These are phyloP conservation scores for Cercis canadensis DNA, from an alignment of 306 rosid genomes.

Conservation along the genomic window DNA sequence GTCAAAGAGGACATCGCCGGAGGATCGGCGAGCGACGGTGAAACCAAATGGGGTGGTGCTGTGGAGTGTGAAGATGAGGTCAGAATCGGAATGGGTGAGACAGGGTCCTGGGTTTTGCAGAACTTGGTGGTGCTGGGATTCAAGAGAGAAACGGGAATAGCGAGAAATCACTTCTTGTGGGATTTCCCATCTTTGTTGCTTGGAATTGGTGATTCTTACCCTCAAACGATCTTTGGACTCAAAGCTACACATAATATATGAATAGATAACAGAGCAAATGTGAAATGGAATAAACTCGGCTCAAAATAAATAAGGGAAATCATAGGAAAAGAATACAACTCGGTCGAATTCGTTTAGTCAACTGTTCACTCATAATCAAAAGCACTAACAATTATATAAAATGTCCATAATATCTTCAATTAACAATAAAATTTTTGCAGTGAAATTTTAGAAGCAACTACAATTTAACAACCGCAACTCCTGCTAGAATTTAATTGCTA, in stretches of 20 bases:
- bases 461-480: too few species aligned
- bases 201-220: slow-evolving; percentile 60
- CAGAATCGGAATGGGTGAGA: slow-evolving; percentile 55
- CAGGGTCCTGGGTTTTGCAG: not conserved
- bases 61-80: slow-evolving; percentile 65
- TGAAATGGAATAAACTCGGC: not conserved
- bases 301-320: too few species aligned
- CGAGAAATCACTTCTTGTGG: slow-evolving; percentile 62
- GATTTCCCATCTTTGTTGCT: slow-evolving; percentile 72
- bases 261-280: not conserved
- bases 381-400: too few species aligned
- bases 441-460: too few species aligned
- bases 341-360: too few species aligned
- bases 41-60: slow-evolving; percentile 78
- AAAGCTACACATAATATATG: slow-evolving; percentile 44
- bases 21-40: slow-evolving; percentile 65
- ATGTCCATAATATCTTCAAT: too few species aligned
- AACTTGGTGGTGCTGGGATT: not conserved
- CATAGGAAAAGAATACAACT: too few species aligned
- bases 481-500: too few species aligned
- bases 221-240: slow-evolving; percentile 63
- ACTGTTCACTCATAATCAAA: too few species aligned
- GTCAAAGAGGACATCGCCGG: slow-evolving; percentile 62
- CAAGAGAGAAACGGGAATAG: slow-evolving; percentile 19
- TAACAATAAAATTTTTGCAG: too few species aligned